A percentile compares a stretch with the other conserved stretches of the same genome.
phyloP scores from a whole-genome alignment of 2,329 filamentous ascomycete species.

The Nectriaceae sp. region DNA sequence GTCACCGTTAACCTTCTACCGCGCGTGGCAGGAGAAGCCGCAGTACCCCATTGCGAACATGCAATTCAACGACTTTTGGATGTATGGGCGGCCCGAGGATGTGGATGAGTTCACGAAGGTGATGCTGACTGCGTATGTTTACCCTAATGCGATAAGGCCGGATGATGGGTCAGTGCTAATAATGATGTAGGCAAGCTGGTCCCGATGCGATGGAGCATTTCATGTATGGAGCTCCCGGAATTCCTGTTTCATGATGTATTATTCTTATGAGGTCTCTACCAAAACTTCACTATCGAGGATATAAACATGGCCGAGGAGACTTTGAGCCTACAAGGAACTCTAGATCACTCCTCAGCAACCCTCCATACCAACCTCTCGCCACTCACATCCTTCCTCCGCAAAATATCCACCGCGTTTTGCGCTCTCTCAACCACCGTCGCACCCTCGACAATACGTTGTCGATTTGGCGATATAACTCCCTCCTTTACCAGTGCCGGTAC shows the following conservation, averaged over 20 bases:
- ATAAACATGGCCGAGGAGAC: too few relatives aligned
- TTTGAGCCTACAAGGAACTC: too few relatives aligned
- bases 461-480: constrained; percentile 43
- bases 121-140: constrained; percentile 40
- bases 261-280: too few relatives aligned
- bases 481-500: constrained; percentile 49
- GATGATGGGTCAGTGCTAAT: not conserved
- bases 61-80: constrained; percentile 39
- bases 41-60: constrained; percentile 37
- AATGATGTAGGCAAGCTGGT: constrained; percentile 33
- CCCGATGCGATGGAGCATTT: constrained; percentile 39
- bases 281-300: too few relatives aligned
- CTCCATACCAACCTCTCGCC: constrained; percentile 44
- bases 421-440: constrained; percentile 39
- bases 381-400: constrained; percentile 40
- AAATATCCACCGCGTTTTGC: constrained; percentile 37
- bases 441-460: constrained; percentile 44
- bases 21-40: constrained; percentile 46
- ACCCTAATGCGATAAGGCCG: not conserved
- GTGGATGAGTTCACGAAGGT: constrained; percentile 42
- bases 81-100: constrained; percentile 38
- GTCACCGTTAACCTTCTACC: constrained; percentile 43
- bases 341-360: constrained; percentile 19
- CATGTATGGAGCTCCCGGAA: constrained; percentile 31
- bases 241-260: constrained; percentile 15